These are phyloP conservation scores for Phycomyces blakesleeanus DNA, from an alignment of 192 early-diverging fungal genomes.

Conservation along the genomic window DNA sequence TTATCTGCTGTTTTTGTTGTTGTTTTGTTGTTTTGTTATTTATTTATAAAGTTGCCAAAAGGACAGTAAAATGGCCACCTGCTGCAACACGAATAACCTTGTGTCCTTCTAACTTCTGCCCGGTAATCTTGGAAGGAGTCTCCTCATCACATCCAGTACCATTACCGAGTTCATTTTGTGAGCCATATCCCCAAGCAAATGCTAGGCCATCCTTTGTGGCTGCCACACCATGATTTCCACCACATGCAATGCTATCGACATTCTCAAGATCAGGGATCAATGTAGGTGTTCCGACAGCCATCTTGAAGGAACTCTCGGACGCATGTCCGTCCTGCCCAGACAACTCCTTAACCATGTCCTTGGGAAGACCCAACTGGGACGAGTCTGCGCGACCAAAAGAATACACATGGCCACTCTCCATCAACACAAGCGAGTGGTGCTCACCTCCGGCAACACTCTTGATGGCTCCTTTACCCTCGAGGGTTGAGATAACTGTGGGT, in stretches of 20 bases:
- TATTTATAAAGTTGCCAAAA: constrained; percentile 38
- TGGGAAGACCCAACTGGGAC: constrained; percentile 74
- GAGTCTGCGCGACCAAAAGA: constrained; percentile 85
- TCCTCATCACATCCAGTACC: constrained; percentile 71
- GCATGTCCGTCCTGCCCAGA: neutral
- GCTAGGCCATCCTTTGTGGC: constrained; percentile 54
- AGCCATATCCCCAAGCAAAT: constrained; percentile 89
- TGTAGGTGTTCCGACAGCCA: constrained; percentile 57
- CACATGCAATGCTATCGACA: constrained; percentile 50
- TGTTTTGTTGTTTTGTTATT: neutral
- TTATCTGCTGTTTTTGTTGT: constrained; percentile 3
- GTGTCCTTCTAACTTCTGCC: constrained; percentile 67
- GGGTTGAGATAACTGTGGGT: constrained; percentile 54
- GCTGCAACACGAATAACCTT: constrained; percentile 58
- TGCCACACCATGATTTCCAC: constrained; percentile 54
- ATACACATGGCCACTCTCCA: constrained; percentile 67
- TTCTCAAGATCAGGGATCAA: constrained; percentile 39
- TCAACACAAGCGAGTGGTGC: constrained; percentile 79
- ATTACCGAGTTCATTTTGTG: constrained; percentile 80
- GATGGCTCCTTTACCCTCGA: constrained; percentile 42
- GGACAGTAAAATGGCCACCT: constrained; percentile 79
- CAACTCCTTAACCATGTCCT: constrained; percentile 34
- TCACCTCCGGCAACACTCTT: constrained; percentile 73
- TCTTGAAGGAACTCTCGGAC: constrained; percentile 39
- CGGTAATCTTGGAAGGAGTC: constrained; percentile 55